phyloP scores from a whole-genome alignment of 1,139 yeast genomes.

The Yamadazyma oceani region DNA sequence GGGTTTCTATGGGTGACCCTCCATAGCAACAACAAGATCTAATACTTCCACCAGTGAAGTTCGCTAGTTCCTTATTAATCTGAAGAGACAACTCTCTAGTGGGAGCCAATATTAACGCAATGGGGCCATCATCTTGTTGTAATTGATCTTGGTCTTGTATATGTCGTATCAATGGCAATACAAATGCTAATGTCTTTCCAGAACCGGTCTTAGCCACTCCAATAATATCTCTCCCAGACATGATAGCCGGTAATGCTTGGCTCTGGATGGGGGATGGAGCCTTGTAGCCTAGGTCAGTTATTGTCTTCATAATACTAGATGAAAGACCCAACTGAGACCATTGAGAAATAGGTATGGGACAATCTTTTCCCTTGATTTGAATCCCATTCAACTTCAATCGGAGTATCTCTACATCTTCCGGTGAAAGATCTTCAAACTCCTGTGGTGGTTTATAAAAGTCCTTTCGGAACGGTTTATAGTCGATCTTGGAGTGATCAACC shows the following conservation, averaged over 20 bases:
- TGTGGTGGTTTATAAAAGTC: conserved; percentile 64
- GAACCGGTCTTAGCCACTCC: conserved; percentile 98
- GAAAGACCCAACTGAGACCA: conserved; percentile 89
- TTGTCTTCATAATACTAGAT: conserved; percentile 49
- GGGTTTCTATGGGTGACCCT: conserved; percentile 83
- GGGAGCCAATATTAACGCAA: conserved; percentile 82
- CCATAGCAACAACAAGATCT: conserved; percentile 83
- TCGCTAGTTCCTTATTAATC: conserved; percentile 64
- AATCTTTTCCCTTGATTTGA: conserved; percentile 55
- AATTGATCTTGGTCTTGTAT: conserved; percentile 68
- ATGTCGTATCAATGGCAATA: conserved; percentile 82
- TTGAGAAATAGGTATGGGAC: conserved; percentile 66
- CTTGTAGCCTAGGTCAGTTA: conserved; percentile 50
- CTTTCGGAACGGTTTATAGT: conserved; percentile 58
- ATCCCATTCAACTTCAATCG: conserved; percentile 63
- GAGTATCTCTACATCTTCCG: conserved; percentile 54
- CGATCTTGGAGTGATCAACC: conserved; percentile 47
- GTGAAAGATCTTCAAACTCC: conserved; percentile 47
- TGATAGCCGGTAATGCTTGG: conserved; percentile 86
- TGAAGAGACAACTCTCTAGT: conserved; percentile 92
- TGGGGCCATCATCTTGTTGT: conserved; percentile 63
- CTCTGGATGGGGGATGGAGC: conserved; percentile 88
- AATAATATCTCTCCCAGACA: conserved; percentile 87
- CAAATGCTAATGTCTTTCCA: conserved; percentile 89
- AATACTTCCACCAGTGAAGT: conserved; percentile 51